These are phyloP conservation scores for Quillaja saponaria DNA, from an alignment of 306 rosid species.

Conservation along the genomic window DNA sequence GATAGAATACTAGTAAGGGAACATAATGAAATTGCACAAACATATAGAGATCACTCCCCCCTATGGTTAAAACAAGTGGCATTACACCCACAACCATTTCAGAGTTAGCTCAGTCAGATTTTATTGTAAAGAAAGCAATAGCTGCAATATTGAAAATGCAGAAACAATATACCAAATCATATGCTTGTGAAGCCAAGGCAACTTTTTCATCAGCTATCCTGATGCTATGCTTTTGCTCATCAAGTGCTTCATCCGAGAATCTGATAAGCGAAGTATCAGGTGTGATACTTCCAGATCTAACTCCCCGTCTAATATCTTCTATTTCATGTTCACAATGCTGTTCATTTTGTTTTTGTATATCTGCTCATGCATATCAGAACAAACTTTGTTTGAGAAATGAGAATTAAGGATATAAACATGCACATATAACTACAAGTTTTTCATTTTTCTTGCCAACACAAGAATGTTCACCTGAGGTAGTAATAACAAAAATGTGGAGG, in stretches of 20 bases:
- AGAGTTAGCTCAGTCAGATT: background rate
- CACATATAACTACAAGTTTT: background rate
- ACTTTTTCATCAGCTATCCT: slow-evolving; percentile 94
- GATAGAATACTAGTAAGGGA: background rate
- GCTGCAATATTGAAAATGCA: slow-evolving; percentile 3
- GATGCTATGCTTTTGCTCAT: slow-evolving; percentile 94
- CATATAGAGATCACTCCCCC: slow-evolving; percentile 3
- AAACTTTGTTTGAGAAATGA: too few species aligned
- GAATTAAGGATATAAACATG: too few species aligned
- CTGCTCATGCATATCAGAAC: too few species aligned
- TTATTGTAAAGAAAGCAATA: slow-evolving; percentile 17
- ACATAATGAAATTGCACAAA: slow-evolving; percentile 12
- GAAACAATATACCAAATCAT: slow-evolving; percentile 74
- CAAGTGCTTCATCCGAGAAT: slow-evolving; percentile 92
- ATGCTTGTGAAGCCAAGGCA: slow-evolving; percentile 84
- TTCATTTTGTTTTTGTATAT: slow-evolving; percentile 79
- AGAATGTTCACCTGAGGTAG: slow-evolving; percentile 13
- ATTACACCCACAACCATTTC: slow-evolving; percentile 13
- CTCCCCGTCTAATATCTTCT: slow-evolving; percentile 73
- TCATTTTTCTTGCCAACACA: background rate
- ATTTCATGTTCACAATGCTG: slow-evolving; percentile 89
- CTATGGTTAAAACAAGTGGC: slow-evolving; percentile 1
- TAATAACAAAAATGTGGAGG: slow-evolving; percentile 15
- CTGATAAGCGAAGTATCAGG: slow-evolving; percentile 61
- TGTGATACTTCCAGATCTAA: slow-evolving; percentile 71